These are phyloP conservation scores for Daldinia decipiens DNA, from an alignment of 495 filamentous ascomycete genomes.

Conservation along the genomic window DNA sequence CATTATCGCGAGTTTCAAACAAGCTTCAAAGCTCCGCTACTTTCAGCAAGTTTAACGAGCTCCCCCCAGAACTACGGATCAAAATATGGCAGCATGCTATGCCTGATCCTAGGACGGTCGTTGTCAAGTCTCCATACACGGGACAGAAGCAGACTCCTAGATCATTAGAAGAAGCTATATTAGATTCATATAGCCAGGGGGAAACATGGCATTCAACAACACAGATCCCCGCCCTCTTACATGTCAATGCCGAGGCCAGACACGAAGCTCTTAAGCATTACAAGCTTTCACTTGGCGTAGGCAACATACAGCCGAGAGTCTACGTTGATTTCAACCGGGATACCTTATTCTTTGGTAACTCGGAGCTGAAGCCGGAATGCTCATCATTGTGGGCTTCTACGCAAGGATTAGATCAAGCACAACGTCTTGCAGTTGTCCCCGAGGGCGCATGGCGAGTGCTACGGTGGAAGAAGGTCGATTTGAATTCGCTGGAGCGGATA, in stretches of 20 bases:
- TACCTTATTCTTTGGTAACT: slow-evolving; percentile 46
- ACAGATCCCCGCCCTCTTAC: slow-evolving; percentile 46
- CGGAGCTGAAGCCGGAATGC: slow-evolving; percentile 41
- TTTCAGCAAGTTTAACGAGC: slow-evolving; percentile 54
- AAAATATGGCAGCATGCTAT: slow-evolving; percentile 55
- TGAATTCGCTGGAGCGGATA: slow-evolving; percentile 39
- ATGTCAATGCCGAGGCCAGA: slow-evolving; percentile 50
- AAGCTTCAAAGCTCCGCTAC: slow-evolving; percentile 20
- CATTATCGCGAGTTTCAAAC: slow-evolving; percentile 27
- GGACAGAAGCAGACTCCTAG: slow-evolving; percentile 25
- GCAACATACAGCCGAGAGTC: slow-evolving; percentile 44
- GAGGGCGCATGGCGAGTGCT: slow-evolving; percentile 46
- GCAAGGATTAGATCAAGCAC: slow-evolving; percentile 33
- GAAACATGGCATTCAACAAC: slow-evolving; percentile 46
- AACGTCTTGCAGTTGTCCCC: slow-evolving; percentile 44
- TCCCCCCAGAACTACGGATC: slow-evolving; percentile 60
- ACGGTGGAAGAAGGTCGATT: slow-evolving; percentile 40
- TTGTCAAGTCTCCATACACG: slow-evolving; percentile 41
- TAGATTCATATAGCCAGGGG: slow-evolving; percentile 11
- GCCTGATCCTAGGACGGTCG: slow-evolving; percentile 41
- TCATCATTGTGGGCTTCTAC: slow-evolving; percentile 41
- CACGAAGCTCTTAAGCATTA: slow-evolving; percentile 50
- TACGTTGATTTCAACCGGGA: slow-evolving; percentile 51
- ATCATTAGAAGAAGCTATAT: slow-evolving; percentile 43
- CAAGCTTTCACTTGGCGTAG: slow-evolving; percentile 49